A percentile compares a stretch with the other conserved stretches of the same genome.
Conservation (phyloP, 1,284 basidiomycete species). For the Tilletia caries region DNA sequence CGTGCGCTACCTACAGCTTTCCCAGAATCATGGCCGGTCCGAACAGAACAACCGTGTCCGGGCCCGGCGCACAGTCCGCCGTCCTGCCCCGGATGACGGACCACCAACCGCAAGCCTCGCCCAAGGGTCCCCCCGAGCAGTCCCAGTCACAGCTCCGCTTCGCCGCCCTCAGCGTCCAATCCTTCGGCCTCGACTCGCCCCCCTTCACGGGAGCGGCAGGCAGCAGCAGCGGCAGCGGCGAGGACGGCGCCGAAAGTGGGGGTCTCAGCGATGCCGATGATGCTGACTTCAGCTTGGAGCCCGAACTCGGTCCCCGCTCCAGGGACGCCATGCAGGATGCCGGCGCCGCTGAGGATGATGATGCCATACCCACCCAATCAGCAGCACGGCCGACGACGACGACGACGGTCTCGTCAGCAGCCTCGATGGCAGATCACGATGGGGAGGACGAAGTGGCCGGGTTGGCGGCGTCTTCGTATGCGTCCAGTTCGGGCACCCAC, state of each 20-base stretch:
- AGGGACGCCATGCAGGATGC: background rate
- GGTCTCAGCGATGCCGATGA: slow-evolving; percentile 22
- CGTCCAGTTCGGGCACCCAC: slow-evolving; percentile 3
- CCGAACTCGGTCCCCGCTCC: background rate
- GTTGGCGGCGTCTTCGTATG: background rate
- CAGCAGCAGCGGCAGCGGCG: slow-evolving; percentile 20
- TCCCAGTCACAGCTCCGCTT: slow-evolving; percentile 44
- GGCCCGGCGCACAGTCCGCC: background rate
- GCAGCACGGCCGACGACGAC: too few species aligned
- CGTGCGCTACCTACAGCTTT: too few species aligned
- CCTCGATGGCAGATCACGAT: background rate
- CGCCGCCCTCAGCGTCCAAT: slow-evolving; percentile 46
- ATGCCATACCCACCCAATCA: too few species aligned
- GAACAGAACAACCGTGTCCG: background rate
- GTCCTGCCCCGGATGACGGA: slow-evolving; percentile 47
- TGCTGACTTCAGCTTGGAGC: slow-evolving; percentile 10
- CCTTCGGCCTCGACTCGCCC: slow-evolving; percentile 51
- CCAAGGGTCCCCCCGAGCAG: slow-evolving; percentile 31
- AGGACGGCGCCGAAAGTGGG: background rate
- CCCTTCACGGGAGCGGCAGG: slow-evolving; percentile 48
- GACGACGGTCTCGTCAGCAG: too few species aligned
- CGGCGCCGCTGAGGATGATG: too few species aligned
- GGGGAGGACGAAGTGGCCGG: background rate
- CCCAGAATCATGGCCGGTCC: slow-evolving; percentile 8
- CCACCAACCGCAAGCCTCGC: slow-evolving; percentile 20